Evolutionary conservation across 768 basidiomycete species (phyloP), one percentile per base, ranked within the genome.

Genomic region (Thelephora ganbajun): DNA sequence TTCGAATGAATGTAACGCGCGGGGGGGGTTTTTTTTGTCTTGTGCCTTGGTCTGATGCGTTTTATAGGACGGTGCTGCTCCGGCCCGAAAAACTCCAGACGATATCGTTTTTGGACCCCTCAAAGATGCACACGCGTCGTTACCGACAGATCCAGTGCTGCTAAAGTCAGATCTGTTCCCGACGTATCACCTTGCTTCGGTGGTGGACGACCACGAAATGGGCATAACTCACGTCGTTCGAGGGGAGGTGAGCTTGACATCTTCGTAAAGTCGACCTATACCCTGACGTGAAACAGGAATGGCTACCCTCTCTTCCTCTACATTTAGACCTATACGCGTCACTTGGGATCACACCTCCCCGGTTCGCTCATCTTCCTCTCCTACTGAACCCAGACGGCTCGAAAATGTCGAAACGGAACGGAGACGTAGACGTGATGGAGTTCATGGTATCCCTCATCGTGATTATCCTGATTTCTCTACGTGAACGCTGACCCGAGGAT

Each of bases 121-220:
- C 34, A 77, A 71, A 51, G 88, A 88, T 59, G 80, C 83, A 0
- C 83, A 84, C 56, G 75, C 75, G 11, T 89, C 84, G 1, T 63
- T 87, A 4, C 78, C 82, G 1, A 93, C 90, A 2, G 96, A 99
- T 59, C 90, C 92, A 19, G 77, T 98, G 41, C 67, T 98, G 3
- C 69, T 98, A 51, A 98, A 99, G 62, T 82, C 86, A 1, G 96
- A 99, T 60, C 68, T 77, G 1, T 94, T 85, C 60, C 96, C 96
- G 5, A 98, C 94, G 0, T 99, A 99, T 59, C 96, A 98, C 53
- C 74, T 99, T 4, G 94, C 96, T 0, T 92, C 82, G 18, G 89
- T 98, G 0, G 89, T 94, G 0, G 96, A 99, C 54, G 96, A 99
- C 63, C 79, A 91, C 56, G 79, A 82, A 56, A 99, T 99, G 96